Base-by-base conservation (phyloP, 2,329 filamentous ascomycete genomes). In the Phaeosphaeria sp. region DNA sequence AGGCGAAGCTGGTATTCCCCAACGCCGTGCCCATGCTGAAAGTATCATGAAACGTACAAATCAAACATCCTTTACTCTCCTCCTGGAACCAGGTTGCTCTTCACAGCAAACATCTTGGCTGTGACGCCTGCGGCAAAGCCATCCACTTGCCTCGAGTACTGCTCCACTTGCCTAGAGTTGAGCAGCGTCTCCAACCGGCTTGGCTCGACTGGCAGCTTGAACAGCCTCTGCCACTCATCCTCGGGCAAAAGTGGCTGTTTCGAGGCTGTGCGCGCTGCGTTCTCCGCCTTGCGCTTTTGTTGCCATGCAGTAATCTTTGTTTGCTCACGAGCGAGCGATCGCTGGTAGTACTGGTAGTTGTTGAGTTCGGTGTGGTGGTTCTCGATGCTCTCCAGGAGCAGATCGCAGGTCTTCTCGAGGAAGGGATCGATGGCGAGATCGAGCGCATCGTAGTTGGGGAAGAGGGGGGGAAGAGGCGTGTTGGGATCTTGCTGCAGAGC, bases 321-420 rank as follows among this genome's bases (percentile, higher is more conserved):
- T 83, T 99, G 95, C 83, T 99, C 95, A 70, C 95, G 91, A 53
- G 89, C 90, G 56, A 98, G 86, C 75, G 96, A 93, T 73, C 95
- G 88, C 82, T 97, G 93, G 84, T 97, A 97, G 86, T 91, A 92
- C 80, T 97, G 93, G 83, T 96, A 95, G 86, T 99, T 99, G 88
- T 98, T 98, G 78, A 96, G 90, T 81, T 99, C 95, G 59, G 93
- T 97, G 83, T 98, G 95, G 84, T 99, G 95, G 55, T 91, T 90
- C 84, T 99, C 95, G 78, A 99, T 97, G 83, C 91, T 93, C 76
- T 99, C 95, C 63, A 98, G 88, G 56, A 99, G 87, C 67, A 97
- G 87, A 76, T 99, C 94, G 82, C 93, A 97, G 51, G 94, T 97
- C 87, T 97, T 97, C 86, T 98, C 94, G 48, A 99, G 88, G 85